Evolutionary conservation across 1,139 yeast genomes (phyloP).

Genomic region (Schwanniomyces etchellsii): DNA sequence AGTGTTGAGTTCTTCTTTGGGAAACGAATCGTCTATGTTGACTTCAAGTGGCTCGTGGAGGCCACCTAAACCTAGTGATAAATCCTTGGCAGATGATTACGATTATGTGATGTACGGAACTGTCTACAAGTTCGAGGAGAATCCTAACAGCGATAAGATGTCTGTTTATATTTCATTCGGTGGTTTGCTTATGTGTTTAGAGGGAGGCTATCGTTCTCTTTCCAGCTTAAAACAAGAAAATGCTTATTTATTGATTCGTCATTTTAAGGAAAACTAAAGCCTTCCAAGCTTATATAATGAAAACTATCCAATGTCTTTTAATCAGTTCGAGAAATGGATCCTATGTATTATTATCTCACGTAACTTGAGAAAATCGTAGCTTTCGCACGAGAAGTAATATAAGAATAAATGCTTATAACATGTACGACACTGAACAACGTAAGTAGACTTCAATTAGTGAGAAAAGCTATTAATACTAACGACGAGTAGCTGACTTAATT

Average conservation of each 20-base stretch:
- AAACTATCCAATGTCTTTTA: not conserved
- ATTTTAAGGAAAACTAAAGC: conserved; percentile 39
- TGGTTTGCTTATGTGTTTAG: conserved; percentile 87
- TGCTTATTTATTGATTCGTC: conserved; percentile 85
- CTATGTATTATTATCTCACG: conserved; percentile 1
- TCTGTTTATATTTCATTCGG: conserved; percentile 95
- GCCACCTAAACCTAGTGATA: conserved; percentile 79
- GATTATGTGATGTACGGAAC: conserved; percentile 99
- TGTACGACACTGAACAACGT: conserved; percentile 18
- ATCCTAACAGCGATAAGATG: conserved; percentile 63
- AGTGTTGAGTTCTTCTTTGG: conserved; percentile 77
- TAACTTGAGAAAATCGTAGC: too few species aligned
- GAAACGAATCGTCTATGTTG: conserved; percentile 48
- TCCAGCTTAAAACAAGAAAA: conserved; percentile 90
- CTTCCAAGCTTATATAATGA: conserved; percentile 1
- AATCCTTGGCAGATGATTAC: conserved; percentile 89
- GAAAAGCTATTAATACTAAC: conserved; percentile 1
- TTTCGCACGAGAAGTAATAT: too few species aligned
- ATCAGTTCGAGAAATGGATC: conserved; percentile 1
- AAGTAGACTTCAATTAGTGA: conserved; percentile 6
- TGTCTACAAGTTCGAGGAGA: conserved; percentile 93
- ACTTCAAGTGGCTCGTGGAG: conserved; percentile 82
- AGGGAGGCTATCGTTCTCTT: conserved; percentile 89
- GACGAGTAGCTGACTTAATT: conserved; percentile 42
- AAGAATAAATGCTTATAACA: too few species aligned